A percentile compares a stretch with the other conserved stretches of the same genome.
phyloP scores from a whole-genome alignment of 768 basidiomycete genomes.

The Neoboletus magnificus region DNA sequence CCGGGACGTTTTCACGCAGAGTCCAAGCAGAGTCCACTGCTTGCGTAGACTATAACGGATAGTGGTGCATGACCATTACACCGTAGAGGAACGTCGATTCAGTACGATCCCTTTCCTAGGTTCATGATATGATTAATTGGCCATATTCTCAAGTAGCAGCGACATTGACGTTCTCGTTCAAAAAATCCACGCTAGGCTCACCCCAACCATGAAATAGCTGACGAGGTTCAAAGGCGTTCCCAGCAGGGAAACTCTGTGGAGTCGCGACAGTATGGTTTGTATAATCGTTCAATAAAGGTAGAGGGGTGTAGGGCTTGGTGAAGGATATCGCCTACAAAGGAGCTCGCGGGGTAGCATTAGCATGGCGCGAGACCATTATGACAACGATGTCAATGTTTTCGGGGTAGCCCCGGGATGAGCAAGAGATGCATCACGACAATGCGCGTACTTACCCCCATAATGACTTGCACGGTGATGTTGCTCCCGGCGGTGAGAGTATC shows the following conservation, averaged over 20 bases:
- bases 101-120: background rate
- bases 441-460: conserved; percentile 14
- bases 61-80: background rate
- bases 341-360: conserved; percentile 22
- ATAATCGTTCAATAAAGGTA: conserved; percentile 13
- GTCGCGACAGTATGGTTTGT: conserved; percentile 34
- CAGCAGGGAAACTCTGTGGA: conserved; percentile 25
- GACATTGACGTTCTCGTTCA: conserved; percentile 22
- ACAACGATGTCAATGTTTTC: conserved; percentile 27
- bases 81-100: background rate
- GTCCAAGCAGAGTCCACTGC: background rate
- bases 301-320: conserved; percentile 32
- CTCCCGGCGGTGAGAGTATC: conserved; percentile 6
- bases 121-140: background rate
- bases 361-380: conserved; percentile 32
- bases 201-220: conserved; percentile 39
- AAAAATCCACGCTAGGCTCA: conserved; percentile 26
- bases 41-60: background rate
- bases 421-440: background rate
- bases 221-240: conserved; percentile 35
- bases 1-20: conserved; percentile 11
- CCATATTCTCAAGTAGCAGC: background rate
- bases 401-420: conserved; percentile 17
- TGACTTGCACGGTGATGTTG: conserved; percentile 13
- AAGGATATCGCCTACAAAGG: conserved; percentile 30